These are phyloP conservation scores for Nakaseomyces kungkrabaensis DNA, from an alignment of 1,139 yeast species.

Conservation along the genomic window DNA sequence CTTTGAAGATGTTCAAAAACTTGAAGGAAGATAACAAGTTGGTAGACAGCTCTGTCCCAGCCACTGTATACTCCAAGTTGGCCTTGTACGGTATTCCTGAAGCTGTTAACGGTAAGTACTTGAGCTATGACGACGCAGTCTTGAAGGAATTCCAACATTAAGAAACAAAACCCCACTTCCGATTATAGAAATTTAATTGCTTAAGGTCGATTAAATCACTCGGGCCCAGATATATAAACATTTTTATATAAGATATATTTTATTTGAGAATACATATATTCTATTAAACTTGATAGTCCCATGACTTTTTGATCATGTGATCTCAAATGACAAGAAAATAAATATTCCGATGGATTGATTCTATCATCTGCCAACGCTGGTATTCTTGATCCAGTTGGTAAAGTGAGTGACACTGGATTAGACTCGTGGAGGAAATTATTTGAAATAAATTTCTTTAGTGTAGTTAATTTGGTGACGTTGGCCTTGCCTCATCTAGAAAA, in stretches of 20 bases:
- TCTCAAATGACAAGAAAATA: no score
- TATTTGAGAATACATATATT: no score
- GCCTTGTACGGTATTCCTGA: conserved; percentile 48
- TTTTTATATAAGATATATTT: no score
- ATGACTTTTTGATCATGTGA: no score
- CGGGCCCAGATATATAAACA: no score
- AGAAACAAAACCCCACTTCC: not conserved
- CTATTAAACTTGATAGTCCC: no score
- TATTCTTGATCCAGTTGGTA: conserved; percentile 64
- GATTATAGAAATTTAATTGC: no score
- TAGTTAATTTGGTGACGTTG: conserved; percentile 44
- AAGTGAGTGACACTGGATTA: conserved; percentile 33
- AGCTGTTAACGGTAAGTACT: conserved; percentile 51
- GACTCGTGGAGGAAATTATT: conserved; percentile 54
- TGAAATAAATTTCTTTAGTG: conserved; percentile 72
- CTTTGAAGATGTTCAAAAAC: conserved; percentile 48
- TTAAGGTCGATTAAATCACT: no score
- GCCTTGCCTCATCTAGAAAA: conserved; percentile 20
- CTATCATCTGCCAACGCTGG: conserved; percentile 85
- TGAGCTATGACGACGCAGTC: conserved; percentile 47
- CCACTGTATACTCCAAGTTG: conserved; percentile 52
- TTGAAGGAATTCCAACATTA: conserved; percentile 16
- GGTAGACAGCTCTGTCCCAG: conserved; percentile 62
- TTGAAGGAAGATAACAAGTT: conserved; percentile 47
- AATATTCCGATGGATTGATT: conserved; percentile 34